phyloP scores from a whole-genome alignment of 768 basidiomycete genomes.

The Favolaschia claudopus region DNA sequence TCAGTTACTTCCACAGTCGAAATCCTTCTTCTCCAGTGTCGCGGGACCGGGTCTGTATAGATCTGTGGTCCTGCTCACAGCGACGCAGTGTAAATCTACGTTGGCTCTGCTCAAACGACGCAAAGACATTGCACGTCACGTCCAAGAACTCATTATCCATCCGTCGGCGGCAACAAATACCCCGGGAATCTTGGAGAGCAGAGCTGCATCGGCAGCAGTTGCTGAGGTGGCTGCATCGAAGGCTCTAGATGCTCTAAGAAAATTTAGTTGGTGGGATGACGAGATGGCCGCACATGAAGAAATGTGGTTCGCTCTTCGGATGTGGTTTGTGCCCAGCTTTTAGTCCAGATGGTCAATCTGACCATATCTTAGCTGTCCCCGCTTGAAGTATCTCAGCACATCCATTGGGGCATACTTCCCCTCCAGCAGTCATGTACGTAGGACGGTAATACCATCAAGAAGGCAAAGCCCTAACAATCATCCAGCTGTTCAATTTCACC shows the following conservation, averaged over 20 bases:
- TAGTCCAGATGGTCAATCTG: background rate
- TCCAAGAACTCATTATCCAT: constrained; percentile 62
- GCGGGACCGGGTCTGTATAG: constrained; percentile 69
- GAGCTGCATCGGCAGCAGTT: constrained; percentile 59
- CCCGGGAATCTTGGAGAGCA: constrained; percentile 37
- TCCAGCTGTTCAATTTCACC: constrained; percentile 73
- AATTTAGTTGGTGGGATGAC: constrained; percentile 77
- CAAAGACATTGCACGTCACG: constrained; percentile 70
- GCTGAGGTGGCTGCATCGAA: constrained; percentile 53
- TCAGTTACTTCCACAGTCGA: constrained; percentile 51
- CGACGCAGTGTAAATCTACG: constrained; percentile 68
- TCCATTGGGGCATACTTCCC: constrained; percentile 70
- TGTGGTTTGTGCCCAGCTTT: constrained; percentile 54
- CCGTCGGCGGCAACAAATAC: constrained; percentile 39
- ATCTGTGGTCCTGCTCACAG: constrained; percentile 59
- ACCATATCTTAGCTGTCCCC: constrained; percentile 61
- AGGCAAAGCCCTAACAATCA: background rate
- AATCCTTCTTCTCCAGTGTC: constrained; percentile 56
- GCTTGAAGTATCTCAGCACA: constrained; percentile 65
- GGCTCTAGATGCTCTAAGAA: constrained; percentile 67
- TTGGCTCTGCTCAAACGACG: constrained; percentile 66
- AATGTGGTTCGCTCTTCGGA: constrained; percentile 80
- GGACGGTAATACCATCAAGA: constrained; percentile 1
- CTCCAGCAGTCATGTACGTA: constrained; percentile 67
- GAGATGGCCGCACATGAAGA: constrained; percentile 72